phyloP scores from a whole-genome alignment of 2,329 filamentous ascomycete genomes.

The Dactylellina parvicollis region DNA sequence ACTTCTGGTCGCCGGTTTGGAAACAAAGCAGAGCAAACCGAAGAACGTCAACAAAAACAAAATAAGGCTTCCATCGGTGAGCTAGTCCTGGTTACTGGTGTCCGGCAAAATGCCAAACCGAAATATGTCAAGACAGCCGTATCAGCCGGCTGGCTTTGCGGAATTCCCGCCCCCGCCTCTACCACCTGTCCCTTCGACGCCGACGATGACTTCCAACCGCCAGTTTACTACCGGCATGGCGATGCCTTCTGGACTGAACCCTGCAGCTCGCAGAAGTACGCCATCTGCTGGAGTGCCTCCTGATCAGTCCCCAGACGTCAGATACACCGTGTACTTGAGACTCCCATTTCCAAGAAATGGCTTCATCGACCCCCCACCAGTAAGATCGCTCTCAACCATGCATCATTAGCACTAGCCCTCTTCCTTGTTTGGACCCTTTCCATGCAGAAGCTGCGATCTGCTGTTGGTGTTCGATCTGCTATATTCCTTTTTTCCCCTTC shows the following conservation, averaged over 20 bases:
- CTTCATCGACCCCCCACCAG: constrained; percentile 89
- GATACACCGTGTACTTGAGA: constrained; percentile 81
- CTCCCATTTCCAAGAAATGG: constrained; percentile 87
- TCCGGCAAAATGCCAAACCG: constrained; percentile 23
- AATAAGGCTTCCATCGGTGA: neutral
- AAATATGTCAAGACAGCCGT: constrained; percentile 38
- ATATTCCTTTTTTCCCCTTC: neutral
- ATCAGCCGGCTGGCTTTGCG: constrained; percentile 31
- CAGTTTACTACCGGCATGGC: constrained; percentile 24
- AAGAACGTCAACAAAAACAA: neutral
- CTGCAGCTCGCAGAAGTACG: constrained; percentile 39
- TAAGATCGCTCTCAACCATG: constrained; percentile 63
- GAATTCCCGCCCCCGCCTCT: constrained; percentile 46
- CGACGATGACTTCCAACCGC: constrained; percentile 45
- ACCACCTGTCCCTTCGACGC: constrained; percentile 45
- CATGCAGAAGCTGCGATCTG: neutral
- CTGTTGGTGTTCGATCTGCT: neutral
- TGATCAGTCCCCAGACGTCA: constrained; percentile 60
- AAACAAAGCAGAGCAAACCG: neutral
- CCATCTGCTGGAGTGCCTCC: constrained; percentile 32
- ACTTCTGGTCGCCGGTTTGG: neutral
- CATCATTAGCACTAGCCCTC: constrained; percentile 12
- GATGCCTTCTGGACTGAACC: constrained; percentile 34
- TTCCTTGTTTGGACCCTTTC: constrained; percentile 4
- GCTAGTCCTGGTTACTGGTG: neutral